Percentiles rank a stretch among this genome's conserved stretches.
Conservation (phyloP, 495 filamentous ascomycete genomes). For the Hypoxylon intermedium region DNA sequence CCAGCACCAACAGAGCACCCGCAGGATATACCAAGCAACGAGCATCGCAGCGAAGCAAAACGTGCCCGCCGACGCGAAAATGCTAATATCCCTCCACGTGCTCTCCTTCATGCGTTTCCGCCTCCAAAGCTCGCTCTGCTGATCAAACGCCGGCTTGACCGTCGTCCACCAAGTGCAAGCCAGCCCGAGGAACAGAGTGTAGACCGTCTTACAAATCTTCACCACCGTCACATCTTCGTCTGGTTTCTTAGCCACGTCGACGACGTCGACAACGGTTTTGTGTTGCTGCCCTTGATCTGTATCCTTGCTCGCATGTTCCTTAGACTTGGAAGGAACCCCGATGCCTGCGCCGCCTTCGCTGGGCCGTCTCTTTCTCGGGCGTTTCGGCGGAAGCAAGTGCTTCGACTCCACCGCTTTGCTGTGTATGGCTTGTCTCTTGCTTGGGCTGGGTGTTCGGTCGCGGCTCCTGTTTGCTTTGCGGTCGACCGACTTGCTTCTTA, state of each 20-base stretch:
- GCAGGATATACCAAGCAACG: conserved; percentile 18
- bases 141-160: conserved; percentile 39
- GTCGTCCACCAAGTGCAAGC: conserved; percentile 37
- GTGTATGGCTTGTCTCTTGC: conserved; percentile 1
- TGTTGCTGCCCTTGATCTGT: conserved; percentile 10
- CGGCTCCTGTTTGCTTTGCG: conserved; percentile 12
- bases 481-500: conserved; percentile 18
- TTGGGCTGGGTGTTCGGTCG: conserved; percentile 27
- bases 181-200: conserved; percentile 27
- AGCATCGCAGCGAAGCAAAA: conserved; percentile 30
- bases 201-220: conserved; percentile 20
- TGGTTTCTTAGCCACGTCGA: neutral
- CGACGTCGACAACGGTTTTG: too few species aligned
- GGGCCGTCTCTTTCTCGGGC: conserved; percentile 19
- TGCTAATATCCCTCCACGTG: conserved; percentile 37
- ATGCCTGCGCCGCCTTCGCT: conserved; percentile 28
- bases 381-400: conserved; percentile 22
- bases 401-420: conserved; percentile 19
- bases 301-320: conserved; percentile 1
- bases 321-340: conserved; percentile 24
- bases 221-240: neutral
- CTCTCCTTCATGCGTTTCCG: conserved; percentile 32
- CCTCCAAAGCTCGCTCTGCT: conserved; percentile 39
- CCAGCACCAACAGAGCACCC: conserved; percentile 26
- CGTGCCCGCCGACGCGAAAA: conserved; percentile 29